These are phyloP conservation scores for Pelagophyceae sp. DNA, from an alignment of 352 stramenopile genomes.

Conservation along the genomic window DNA sequence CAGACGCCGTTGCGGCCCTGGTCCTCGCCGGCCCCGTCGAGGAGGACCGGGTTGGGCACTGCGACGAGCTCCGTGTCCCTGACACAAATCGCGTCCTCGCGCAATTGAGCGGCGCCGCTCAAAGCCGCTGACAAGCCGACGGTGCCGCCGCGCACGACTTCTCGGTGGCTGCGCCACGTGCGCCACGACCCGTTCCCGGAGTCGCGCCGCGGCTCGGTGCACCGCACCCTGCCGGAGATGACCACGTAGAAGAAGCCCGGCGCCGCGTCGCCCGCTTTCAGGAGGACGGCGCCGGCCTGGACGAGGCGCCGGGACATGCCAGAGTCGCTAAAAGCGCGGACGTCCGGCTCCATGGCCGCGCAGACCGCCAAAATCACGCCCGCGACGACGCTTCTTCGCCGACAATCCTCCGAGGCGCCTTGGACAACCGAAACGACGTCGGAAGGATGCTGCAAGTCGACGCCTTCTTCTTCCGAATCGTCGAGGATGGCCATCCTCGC, in stretches of 20 bases:
- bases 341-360: neutral
- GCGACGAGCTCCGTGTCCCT: slow-evolving; percentile 12
- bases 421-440: no score
- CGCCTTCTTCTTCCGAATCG: no score
- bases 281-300: neutral
- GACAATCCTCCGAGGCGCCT: no score
- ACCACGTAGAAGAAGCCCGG: slow-evolving; percentile 7
- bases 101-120: neutral
- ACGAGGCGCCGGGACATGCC: neutral
- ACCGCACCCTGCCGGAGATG: neutral
- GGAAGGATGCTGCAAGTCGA: no score
- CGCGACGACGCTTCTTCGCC: neutral
- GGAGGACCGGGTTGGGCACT: neutral
- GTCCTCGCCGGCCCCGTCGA: neutral
- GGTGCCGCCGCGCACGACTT: neutral
- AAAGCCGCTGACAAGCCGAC: neutral
- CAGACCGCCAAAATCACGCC: neutral
- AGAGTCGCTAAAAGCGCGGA: neutral
- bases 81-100: neutral
- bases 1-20: neutral
- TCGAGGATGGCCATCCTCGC: no score
- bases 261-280: neutral
- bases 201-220: neutral
- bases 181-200: neutral
- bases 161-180: neutral